Conservation (phyloP, 2,329 filamentous ascomycete genomes). For the Hirsutella rhossiliensis region DNA sequence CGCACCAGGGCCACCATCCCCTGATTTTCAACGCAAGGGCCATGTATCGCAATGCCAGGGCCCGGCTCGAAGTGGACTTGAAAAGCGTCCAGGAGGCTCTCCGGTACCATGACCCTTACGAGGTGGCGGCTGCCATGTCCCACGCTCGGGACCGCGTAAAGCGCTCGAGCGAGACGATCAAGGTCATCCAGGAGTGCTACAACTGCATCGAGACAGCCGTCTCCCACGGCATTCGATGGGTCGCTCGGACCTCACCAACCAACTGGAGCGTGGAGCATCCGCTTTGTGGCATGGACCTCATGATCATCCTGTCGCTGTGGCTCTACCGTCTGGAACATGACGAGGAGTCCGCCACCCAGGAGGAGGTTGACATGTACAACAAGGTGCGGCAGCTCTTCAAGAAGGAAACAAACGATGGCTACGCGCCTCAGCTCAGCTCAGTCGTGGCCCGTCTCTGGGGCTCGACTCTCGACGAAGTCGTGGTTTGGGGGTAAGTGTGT, state of each 20-base stretch:
- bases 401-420: conserved; percentile 75
- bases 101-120: conserved; percentile 92
- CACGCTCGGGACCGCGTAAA: conserved; percentile 87
- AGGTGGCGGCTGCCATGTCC: conserved; percentile 94
- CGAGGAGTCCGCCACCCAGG: conserved; percentile 76
- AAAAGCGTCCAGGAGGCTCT: conserved; percentile 94
- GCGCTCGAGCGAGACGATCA: conserved; percentile 94
- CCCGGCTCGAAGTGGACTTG: conserved; percentile 85
- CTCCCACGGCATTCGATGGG: conserved; percentile 89
- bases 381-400: conserved; percentile 85
- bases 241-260: conserved; percentile 91
- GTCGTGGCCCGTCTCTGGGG: conserved; percentile 93
- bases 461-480: conserved; percentile 95
- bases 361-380: conserved; percentile 82
- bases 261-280: conserved; percentile 99
- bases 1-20: conserved; percentile 92
- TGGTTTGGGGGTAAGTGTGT: conserved; percentile 90
- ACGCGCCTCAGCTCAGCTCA: conserved; percentile 80
- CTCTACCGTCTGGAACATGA: conserved; percentile 99
- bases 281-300: conserved; percentile 88
- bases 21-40: conserved; percentile 98
- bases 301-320: conserved; percentile 97
- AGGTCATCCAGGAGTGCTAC: conserved; percentile 95
- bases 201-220: conserved; percentile 96
- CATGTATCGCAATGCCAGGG: conserved; percentile 87